phyloP scores from a whole-genome alignment of 768 basidiomycete species.

The Baorangia bicolor region DNA sequence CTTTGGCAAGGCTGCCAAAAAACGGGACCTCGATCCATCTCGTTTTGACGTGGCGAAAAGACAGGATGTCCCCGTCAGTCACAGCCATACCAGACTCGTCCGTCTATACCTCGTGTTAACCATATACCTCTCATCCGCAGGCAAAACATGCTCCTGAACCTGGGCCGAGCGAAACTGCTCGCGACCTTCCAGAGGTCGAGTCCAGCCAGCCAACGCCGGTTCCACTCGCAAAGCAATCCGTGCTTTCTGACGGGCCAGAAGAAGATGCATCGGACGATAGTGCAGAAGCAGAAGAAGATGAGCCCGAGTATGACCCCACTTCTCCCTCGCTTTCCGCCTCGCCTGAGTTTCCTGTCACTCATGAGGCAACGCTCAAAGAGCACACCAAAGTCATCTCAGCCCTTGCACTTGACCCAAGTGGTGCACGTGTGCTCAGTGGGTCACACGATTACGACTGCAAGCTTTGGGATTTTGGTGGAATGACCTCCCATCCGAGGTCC shows the following conservation, averaged over 20 bases:
- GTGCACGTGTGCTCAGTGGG: constrained; percentile 87
- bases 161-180: constrained; percentile 13
- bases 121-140: constrained; percentile 11
- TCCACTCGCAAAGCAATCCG: background rate
- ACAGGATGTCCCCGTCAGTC: constrained; percentile 37
- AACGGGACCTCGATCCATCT: constrained; percentile 68
- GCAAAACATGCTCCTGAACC: constrained; percentile 13
- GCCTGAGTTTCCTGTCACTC: constrained; percentile 77
- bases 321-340: constrained; percentile 38
- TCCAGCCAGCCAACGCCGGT: constrained; percentile 14
- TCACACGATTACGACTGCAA: constrained; percentile 98
- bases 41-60: constrained; percentile 78
- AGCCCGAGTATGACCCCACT: constrained; percentile 57
- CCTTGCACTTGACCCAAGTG: constrained; percentile 88
- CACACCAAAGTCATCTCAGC: constrained; percentile 96
- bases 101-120: constrained; percentile 24
- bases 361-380: constrained; percentile 91
- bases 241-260: constrained; percentile 11
- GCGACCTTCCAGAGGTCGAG: constrained; percentile 22
- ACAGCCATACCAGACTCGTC: constrained; percentile 1
- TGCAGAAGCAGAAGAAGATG: constrained; percentile 16
- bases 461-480: constrained; percentile 99
- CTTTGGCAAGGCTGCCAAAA: constrained; percentile 74
- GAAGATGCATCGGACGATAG: constrained; percentile 29
- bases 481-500: constrained; percentile 86